Evolutionary conservation across 768 basidiomycete genomes (phyloP).

Genomic region (Collybiopsis confluens): DNA sequence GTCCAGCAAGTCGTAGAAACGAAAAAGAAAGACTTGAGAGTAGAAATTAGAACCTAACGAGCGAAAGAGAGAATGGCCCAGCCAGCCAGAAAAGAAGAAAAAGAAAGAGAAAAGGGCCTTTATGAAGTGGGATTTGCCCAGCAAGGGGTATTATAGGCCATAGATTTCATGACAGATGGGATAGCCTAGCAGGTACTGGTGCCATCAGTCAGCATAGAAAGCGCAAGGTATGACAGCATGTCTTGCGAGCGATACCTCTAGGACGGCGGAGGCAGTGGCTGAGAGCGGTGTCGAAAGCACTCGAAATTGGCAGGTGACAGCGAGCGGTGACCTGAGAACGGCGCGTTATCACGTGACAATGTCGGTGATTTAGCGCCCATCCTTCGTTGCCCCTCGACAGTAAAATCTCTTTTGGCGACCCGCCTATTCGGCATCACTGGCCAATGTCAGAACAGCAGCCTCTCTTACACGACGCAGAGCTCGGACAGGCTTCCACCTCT

Average conservation of each 20-base stretch:
- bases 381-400: no score
- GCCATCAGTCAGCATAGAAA: neutral
- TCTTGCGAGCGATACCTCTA: neutral
- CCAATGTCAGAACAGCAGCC: constrained; percentile 43
- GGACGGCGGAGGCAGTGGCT: neutral
- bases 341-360: neutral
- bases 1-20: constrained; percentile 12
- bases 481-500: constrained; percentile 6
- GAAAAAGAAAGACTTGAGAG: constrained; percentile 5
- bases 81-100: constrained; percentile 13
- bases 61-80: constrained; percentile 11
- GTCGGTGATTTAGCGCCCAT: neutral
- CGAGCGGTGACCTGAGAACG: neutral
- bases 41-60: constrained; percentile 1
- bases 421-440: no score
- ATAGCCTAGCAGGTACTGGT: neutral
- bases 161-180: neutral
- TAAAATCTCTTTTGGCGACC: no score
- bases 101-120: constrained; percentile 21
- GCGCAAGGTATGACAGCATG: neutral
- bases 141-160: neutral
- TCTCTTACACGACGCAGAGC: constrained; percentile 31
- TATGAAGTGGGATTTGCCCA: constrained; percentile 14
- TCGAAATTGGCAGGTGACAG: neutral
- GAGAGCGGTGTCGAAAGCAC: neutral